Evolutionary conservation across 768 basidiomycete genomes (phyloP).

Genomic region (Russula earlei): DNA sequence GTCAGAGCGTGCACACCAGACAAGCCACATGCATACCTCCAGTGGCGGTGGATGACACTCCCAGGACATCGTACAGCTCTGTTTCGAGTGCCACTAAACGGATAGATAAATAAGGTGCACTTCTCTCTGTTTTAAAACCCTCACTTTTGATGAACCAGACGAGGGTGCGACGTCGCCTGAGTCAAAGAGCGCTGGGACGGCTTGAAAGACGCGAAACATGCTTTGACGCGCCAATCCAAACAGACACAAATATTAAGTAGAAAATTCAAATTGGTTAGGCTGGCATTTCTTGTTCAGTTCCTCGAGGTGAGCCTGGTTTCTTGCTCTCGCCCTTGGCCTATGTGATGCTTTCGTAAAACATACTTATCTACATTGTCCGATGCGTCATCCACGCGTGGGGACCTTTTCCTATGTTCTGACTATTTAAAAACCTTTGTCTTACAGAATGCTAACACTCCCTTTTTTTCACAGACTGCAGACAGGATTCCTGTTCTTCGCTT

Average conservation of each 20-base stretch:
- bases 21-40: conserved; percentile 44
- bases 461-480: not conserved
- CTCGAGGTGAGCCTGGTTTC: conserved; percentile 12
- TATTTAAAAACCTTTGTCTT: not conserved
- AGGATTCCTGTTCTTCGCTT: not conserved
- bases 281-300: too few species aligned
- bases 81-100: conserved; percentile 60
- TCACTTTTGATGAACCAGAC: conserved; percentile 2
- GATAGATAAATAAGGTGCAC: not conserved
- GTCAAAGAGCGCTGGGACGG: not conserved
- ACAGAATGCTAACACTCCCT: not conserved
- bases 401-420: conserved; percentile 18
- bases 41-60: conserved; percentile 56
- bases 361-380: conserved; percentile 91
- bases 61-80: conserved; percentile 81
- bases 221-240: conserved; percentile 2
- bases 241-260: conserved; percentile 1
- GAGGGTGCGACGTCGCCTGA: not conserved
- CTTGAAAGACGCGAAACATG: not conserved
- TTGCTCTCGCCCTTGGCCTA: not conserved
- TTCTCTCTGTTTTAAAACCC: not conserved
- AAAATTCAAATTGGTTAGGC: too few species aligned
- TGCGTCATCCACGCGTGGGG: conserved; percentile 44
- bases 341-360: conserved; percentile 43
- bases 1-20: conserved; percentile 17